Base-by-base conservation (phyloP, 1,139 yeast genomes). In the Candida sp. region DNA sequence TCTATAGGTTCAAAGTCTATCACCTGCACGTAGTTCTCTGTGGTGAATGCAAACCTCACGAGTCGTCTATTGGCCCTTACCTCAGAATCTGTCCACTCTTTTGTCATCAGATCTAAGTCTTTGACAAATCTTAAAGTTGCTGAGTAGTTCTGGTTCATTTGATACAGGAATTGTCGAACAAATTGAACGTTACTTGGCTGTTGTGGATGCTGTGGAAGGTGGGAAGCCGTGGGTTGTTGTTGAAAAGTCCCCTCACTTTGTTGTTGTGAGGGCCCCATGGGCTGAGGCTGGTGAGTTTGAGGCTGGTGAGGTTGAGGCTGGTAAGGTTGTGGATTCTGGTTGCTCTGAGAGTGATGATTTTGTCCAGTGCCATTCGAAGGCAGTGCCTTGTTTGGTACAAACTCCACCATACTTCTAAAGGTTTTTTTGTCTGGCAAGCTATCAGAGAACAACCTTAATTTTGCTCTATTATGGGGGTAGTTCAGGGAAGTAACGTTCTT, bases 11-110 rank as follows among this genome's bases (percentile, higher is more conserved):
- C 54, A 44, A 71, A 68, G 22, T 62, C 63, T 12, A 73, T 65
- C 63, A 28, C 64, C 66, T 37, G 71, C 55, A 23, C 60, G 51
- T 30, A 63, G 58, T 30, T 62, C 50, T 35, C 69, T 30, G 46
- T 44, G 8, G 52, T 46, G 61, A 62, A 75, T 7, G 65, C 57
- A 55, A 78, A 73, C 34, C 63, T 61, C 5, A 78, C 80, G 34
- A 78, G 58, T 39, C 83, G 58, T 53, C 83, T 57, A 30, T 67
- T 66, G 12, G 54, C 50, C 9, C 55, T 53, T 1, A 56, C 46
- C 52, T 78, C 83, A 12, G 61, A 63, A 2, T 48, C 53, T 0
- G 71, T 61, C 82, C 82, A 77, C 51, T 66, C 53, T 33, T 60
- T 52, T 0, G 73, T 68, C 71, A 77, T 68, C 32, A 49, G 38